Base-by-base conservation (phyloP, 257 asterid genomes). In the Haberlea rhodopensis region DNA sequence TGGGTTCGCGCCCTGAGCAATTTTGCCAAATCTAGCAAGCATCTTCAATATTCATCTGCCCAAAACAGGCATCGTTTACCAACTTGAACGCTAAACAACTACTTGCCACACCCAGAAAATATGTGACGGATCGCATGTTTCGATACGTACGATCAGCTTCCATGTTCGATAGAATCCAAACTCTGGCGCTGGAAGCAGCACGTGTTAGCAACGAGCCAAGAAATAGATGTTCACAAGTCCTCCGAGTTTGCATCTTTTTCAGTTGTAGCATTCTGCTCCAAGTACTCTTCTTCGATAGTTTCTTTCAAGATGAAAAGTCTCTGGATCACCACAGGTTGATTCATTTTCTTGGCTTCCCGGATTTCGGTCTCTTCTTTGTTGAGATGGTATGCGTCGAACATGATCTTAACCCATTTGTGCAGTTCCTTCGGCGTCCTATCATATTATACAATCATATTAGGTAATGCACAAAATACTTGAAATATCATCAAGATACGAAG, bases 311-410 rank as follows among this genome's bases (percentile, higher is more conserved):
- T 82, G 80, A 76, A 82, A 23, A 91, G 96, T 64, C 98, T 85
- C 80, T 91, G 96, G 54, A 91, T 87, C 59, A 91, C 96, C 3
- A 89, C 71, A 19, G 96, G 98, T 75, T 80, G 84, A 76, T 72
- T 82, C 84, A 91, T 70, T 75, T 87, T 83, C 80, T 68, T 84
- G 24, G 98, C 98, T 82, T 91, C 96, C 76, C 89, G 82, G 25
- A 87, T 85, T 61, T 91, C 98, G 22, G 83, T 89, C 67, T 91
- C 98, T 77, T 88, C 96, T 84, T 78, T 73, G 51, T 78, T 84
- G 26, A 91, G 84, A 70, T 85, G 75, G 84, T 91, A 89, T 11
- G 98, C 98, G 25, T 91, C 98, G 18, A 91, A 87, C 98, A 91
- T 86, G 75, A 91, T 78, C 73, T 76, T 79, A 55, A 91, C 81